Evolutionary conservation across 2,329 filamentous ascomycete species (phyloP), one percentile per base, ranked within the genome.

Genomic region (Cercospora nicotianae): DNA sequence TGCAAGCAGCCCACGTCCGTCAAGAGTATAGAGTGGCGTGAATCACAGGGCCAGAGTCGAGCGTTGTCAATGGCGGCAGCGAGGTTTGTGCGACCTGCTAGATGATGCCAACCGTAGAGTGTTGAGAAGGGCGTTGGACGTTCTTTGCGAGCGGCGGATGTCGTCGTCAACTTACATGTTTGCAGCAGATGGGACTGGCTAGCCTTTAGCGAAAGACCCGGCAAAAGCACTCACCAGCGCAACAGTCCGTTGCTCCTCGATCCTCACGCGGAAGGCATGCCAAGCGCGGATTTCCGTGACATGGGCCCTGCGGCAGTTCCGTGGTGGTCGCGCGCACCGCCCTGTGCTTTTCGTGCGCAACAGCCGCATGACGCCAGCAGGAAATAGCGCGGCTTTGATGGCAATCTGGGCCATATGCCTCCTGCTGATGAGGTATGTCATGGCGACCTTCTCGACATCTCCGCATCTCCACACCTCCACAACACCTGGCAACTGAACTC

Each of bases 151-250:
- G 30, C 26, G 60, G 60, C 39, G 16, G 30, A 53, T 63, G 18
- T 53, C 60, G 45, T 51, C 45, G 36, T 5, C 28, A 36, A 48
- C 59, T 63, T 31, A 53, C 36, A 53, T 45, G 30, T 58, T n/a
- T 53, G 26, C 13, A 48, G 20, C 20, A 63, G 26, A 63, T 63
- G 33, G 39, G 42, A 33, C 60, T 63, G 60, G 60, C 60, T 63
- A 23, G 16, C 42, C 23, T 30, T 63, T 51, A 33, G 42, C 33
- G 33, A 39, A 53, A 26, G 62, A 64, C 62, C 31, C 62, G 62
- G 62, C 62, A 64, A 64, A 64, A 64, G 62, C 62, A 64, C 23
- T 57, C 31, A 55, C 36, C 48, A 39, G 48, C 18, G 23, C 48
- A 57, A 64, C 45, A 48, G 62, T 63, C 42, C 26, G 51, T 20